A percentile compares a stretch with the other conserved stretches of the same genome.
These are phyloP conservation scores for Trypethelium eluteriae DNA, from an alignment of 495 filamentous ascomycete species.

Conservation along the genomic window DNA sequence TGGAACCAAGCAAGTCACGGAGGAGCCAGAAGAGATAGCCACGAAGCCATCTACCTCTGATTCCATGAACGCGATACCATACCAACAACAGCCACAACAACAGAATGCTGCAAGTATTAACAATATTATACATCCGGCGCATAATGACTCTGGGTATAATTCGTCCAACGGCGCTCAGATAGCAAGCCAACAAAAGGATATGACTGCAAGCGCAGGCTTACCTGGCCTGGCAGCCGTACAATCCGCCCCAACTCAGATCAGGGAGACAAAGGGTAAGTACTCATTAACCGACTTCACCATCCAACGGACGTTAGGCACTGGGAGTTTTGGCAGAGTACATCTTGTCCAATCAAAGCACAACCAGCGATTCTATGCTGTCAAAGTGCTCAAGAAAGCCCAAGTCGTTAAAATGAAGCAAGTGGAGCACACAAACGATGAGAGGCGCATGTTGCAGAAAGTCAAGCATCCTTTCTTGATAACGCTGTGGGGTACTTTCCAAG, in stretches of 20 bases:
- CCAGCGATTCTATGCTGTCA: conserved; percentile 93
- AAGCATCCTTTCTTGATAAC: conserved; percentile 97
- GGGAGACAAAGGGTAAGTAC: conserved; percentile 97
- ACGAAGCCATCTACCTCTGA: neutral
- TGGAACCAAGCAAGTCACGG: conserved; percentile 7
- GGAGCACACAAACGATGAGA: conserved; percentile 97
- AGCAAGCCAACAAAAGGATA: conserved; percentile 3
- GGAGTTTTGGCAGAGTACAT: conserved; percentile 93
- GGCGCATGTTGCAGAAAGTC: conserved; percentile 86
- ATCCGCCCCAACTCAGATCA: conserved; percentile 31
- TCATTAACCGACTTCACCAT: conserved; percentile 80
- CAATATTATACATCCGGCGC: conserved; percentile 47
- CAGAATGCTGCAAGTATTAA: conserved; percentile 20
- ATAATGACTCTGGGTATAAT: conserved; percentile 18
- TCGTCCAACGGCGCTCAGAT: conserved; percentile 20
- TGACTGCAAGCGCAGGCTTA: conserved; percentile 20
- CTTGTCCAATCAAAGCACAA: conserved; percentile 96
- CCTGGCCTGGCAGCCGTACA: conserved; percentile 25
- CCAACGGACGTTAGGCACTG: conserved; percentile 85
- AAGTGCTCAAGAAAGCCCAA: conserved; percentile 95
- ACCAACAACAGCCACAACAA: conserved; percentile 27
- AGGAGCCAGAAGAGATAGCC: neutral
- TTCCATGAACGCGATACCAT: conserved; percentile 31
- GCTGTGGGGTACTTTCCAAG: conserved; percentile 96
- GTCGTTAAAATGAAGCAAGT: conserved; percentile 99